Conservation (phyloP, 2,329 filamentous ascomycete species). For the Pseudogymnoascus sp. region DNA sequence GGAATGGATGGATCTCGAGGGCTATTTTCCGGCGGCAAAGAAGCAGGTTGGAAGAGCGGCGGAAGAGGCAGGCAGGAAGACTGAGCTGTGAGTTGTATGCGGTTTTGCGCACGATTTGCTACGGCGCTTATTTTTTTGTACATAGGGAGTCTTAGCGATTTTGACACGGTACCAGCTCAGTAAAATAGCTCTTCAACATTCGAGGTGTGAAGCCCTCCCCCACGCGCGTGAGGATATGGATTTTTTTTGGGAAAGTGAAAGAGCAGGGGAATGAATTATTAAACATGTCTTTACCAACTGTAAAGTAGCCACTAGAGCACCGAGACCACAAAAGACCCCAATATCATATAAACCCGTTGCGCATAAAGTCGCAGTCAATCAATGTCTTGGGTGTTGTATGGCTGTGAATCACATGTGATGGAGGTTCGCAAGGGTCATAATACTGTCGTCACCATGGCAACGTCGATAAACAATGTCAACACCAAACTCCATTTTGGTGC, state of each 20-base stretch:
- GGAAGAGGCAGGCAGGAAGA: not conserved
- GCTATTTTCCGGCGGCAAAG: conserved; percentile 23
- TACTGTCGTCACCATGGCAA: conserved; percentile 1
- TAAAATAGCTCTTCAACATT: not conserved
- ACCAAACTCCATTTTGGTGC: not conserved
- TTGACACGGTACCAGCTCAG: not conserved
- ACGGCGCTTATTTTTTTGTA: conserved; percentile 5
- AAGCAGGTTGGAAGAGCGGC: not conserved
- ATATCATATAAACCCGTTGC: not conserved
- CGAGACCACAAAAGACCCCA: not conserved
- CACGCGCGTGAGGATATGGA: not conserved
- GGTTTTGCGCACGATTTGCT: not conserved
- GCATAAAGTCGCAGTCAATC: not conserved
- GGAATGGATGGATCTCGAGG: conserved; percentile 80
- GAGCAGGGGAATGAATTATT: not conserved
- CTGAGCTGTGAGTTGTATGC: conserved; percentile 9
- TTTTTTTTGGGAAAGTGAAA: not conserved
- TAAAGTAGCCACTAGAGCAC: not conserved
- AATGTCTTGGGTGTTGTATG: not conserved
- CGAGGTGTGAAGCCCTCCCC: not conserved
- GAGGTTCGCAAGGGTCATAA: not conserved
- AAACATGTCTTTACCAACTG: not conserved
- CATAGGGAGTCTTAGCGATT: conserved; percentile 1
- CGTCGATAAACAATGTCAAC: conserved; percentile 3
- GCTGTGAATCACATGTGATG: not conserved